Evolutionary conservation across 108 stramenopile species (phyloP), one percentile per base, ranked within the genome.

Genomic region (Conticribra weissflogii): DNA sequence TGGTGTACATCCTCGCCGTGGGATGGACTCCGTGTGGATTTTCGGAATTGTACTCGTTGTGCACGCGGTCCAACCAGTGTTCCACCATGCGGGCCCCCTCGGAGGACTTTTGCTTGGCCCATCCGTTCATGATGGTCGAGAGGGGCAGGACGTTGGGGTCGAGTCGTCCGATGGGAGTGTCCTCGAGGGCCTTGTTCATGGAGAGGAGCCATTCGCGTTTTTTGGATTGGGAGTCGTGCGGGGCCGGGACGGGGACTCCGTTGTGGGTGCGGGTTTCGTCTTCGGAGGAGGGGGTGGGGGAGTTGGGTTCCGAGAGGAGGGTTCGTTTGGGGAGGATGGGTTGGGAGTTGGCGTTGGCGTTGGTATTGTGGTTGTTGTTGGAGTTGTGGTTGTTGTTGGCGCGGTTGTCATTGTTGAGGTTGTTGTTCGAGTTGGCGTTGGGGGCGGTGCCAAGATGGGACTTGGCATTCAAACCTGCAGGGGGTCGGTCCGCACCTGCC

Each of bases 81-180:
- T 93, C 89, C 12, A 88, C 88, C 89, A 90, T 93, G 62, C 76
- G 76, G 16, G 92, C 92, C 23, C 92, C 89, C 69, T 90, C 81
- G 12, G 78, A 68, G 24, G 78, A 80, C 59, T 93, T 93, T n/a
- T 88, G 90, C 59, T 90, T 93, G 52, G 92, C 89, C 89, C 92
- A 93, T 36, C 81, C 86, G 63, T 90, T 93, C 92, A 93, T 93
- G 30, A 91, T 83, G 45, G 90, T 88, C 23, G 73, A 63, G 4
- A 94, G 52, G 18, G 92, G 92, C 0, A 89, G 63, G 14, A 54
- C 44, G 25, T 87, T 63, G n/a, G 89, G 86, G 66, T 94, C 90
- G 19, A 94, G 65, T 46, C 79, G 63, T 19, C 92, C 92, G 8
- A 91, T 59, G 16, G 85, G 84, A 9, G 76, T 86, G 58, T 87